phyloP scores from a whole-genome alignment of 225 moss, liverwort and hornwort species.

The Climacium dendroides region DNA sequence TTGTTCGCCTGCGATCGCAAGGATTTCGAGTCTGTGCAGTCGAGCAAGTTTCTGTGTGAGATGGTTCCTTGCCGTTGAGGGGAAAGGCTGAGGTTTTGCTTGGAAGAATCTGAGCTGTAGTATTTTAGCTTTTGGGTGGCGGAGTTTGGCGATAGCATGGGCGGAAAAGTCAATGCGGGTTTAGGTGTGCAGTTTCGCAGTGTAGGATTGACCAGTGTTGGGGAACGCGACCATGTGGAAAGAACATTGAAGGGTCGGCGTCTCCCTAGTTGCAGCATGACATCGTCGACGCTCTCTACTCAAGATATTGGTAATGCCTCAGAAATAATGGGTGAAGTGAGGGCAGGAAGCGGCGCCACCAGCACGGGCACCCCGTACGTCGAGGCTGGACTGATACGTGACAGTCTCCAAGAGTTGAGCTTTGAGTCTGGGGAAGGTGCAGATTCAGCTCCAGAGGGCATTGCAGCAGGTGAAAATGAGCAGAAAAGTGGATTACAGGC shows the following conservation, averaged over 20 bases:
- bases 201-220: background rate
- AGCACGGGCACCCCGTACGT: background rate
- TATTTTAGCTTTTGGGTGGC: background rate
- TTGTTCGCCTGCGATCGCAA: background rate
- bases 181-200: constrained; percentile 7
- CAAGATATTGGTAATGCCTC: background rate
- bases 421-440: constrained; percentile 25
- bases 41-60: background rate
- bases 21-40: background rate
- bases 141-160: constrained; percentile 13
- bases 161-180: constrained; percentile 12
- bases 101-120: background rate
- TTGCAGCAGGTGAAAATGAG: constrained; percentile 18
- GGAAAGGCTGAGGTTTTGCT: background rate
- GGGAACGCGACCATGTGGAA: background rate
- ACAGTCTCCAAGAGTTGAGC: constrained; percentile 27
- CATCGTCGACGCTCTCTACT: background rate
- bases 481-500: background rate
- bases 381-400: constrained; percentile 3
- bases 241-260: background rate
- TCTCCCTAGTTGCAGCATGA: constrained; percentile 2
- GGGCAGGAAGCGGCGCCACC: background rate
- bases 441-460: constrained; percentile 66
- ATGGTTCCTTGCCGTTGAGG: background rate
- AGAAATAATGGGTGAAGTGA: background rate